Conservation (phyloP, 306 rosid species). For the Castanea mollissima region DNA sequence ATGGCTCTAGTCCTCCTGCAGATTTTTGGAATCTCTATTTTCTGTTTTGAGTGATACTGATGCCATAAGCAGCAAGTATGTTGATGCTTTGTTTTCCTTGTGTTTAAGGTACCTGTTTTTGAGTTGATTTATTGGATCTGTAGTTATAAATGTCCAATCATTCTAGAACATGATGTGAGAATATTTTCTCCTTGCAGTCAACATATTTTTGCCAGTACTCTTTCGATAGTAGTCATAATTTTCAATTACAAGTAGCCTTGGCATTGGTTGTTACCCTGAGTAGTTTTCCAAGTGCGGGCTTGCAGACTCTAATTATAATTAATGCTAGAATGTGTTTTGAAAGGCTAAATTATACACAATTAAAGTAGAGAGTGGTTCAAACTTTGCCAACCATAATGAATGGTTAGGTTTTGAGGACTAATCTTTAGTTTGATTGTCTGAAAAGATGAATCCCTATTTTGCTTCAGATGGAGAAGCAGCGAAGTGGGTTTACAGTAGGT, state of each 20-base stretch:
- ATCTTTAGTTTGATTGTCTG: not conserved
- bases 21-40: constrained; percentile 24
- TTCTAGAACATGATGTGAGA: constrained; percentile 4
- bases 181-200: constrained; percentile 11
- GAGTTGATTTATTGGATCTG: constrained; percentile 14
- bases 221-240: not conserved
- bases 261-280: not conserved
- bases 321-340: not conserved
- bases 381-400: not conserved
- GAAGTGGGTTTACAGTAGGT: not conserved
- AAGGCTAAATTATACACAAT: not conserved
- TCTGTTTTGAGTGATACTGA: constrained; percentile 32
- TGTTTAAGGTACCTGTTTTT: constrained; percentile 24
- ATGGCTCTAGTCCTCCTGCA: constrained; percentile 30
- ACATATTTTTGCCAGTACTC: not conserved
- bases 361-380: not conserved
- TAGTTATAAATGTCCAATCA: constrained; percentile 6
- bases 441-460: not conserved
- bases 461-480: not conserved
- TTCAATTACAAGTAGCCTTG: not conserved
- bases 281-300: not conserved
- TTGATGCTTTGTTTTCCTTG: constrained; percentile 32
- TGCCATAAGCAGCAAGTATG: constrained; percentile 35
- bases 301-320: not conserved
- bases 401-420: not conserved